phyloP scores from a whole-genome alignment of 164 flowering plant species.

The Kingdonia uniflora region DNA sequence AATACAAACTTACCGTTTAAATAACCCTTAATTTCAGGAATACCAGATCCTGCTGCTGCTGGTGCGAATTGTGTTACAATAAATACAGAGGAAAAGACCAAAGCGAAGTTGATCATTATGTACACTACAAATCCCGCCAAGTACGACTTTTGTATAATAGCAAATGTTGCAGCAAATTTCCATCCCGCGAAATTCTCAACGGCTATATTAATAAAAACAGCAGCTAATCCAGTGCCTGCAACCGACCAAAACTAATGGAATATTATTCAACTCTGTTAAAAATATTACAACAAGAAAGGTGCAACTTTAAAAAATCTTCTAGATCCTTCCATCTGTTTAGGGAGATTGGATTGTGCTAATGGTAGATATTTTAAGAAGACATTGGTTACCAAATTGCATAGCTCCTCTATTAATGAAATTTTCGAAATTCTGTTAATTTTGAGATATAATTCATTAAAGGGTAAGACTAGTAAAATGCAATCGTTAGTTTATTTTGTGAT shows the following conservation, averaged over 20 bases:
- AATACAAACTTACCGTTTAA: constrained; percentile 54
- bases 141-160: constrained; percentile 80
- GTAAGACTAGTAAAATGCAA: no score
- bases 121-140: constrained; percentile 78
- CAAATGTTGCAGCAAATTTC: constrained; percentile 78
- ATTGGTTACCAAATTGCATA: no score
- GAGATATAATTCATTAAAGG: no score
- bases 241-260: not conserved
- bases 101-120: constrained; percentile 53
- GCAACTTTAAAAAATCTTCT: no score
- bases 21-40: constrained; percentile 98
- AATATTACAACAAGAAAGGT: no score
- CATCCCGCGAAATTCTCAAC: constrained; percentile 98
- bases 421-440: no score
- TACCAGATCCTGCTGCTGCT: constrained; percentile 96
- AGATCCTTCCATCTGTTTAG: no score
- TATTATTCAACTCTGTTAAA: no score
- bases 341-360: no score
- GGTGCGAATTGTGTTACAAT: constrained; percentile 88
- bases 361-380: no score
- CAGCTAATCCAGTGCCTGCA: constrained; percentile 88
- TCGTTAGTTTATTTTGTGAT: no score
- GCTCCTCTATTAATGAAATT: no score
- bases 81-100: constrained; percentile 83
- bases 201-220: constrained; percentile 82